Percentiles rank a stretch among this genome's conserved stretches.
phyloP scores from a whole-genome alignment of 352 stramenopile genomes.

The Phytophthora rubi region DNA sequence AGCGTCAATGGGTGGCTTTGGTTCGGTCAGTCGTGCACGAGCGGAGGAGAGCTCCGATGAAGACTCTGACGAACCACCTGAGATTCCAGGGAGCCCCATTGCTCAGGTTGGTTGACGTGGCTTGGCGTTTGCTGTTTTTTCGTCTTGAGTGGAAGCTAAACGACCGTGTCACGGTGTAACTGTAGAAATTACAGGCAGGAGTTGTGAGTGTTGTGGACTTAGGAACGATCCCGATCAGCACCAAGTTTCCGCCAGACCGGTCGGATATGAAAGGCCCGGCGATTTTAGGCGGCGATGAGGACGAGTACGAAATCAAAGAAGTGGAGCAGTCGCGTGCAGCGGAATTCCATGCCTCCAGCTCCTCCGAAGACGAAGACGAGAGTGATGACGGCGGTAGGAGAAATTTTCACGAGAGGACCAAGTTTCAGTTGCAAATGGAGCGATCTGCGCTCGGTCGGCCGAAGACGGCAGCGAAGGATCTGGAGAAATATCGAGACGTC shows the following conservation, averaged over 20 bases:
- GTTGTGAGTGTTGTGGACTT: slow-evolving; percentile 10
- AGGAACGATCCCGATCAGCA: background rate
- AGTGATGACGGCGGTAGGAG: slow-evolving; percentile 18
- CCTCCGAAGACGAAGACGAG: slow-evolving; percentile 51
- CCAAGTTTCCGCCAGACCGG: slow-evolving; percentile 4
- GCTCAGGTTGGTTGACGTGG: slow-evolving; percentile 25
- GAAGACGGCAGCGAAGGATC: slow-evolving; percentile 60
- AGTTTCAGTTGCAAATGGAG: slow-evolving; percentile 21
- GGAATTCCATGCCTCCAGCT: slow-evolving; percentile 68
- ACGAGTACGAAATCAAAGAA: slow-evolving; percentile 70
- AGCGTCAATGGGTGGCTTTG: slow-evolving; percentile 2
- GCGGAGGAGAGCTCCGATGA: slow-evolving; percentile 24
- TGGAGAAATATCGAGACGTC: slow-evolving; percentile 63
- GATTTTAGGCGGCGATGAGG: slow-evolving; percentile 30
- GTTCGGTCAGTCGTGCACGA: background rate
- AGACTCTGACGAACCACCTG: slow-evolving; percentile 59
- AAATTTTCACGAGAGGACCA: slow-evolving; percentile 12
- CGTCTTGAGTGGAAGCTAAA: background rate
- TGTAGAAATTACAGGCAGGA: slow-evolving; percentile 25
- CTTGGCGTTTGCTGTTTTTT: background rate
- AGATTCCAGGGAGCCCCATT: slow-evolving; percentile 75
- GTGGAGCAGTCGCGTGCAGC: slow-evolving; percentile 54
- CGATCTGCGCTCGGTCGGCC: slow-evolving; percentile 31
- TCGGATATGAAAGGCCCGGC: slow-evolving; percentile 8
- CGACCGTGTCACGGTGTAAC: background rate